Evolutionary conservation across 345 rosid species (phyloP), one percentile per base, ranked within the genome.

Genomic region (Abelmoschus esculentus): DNA sequence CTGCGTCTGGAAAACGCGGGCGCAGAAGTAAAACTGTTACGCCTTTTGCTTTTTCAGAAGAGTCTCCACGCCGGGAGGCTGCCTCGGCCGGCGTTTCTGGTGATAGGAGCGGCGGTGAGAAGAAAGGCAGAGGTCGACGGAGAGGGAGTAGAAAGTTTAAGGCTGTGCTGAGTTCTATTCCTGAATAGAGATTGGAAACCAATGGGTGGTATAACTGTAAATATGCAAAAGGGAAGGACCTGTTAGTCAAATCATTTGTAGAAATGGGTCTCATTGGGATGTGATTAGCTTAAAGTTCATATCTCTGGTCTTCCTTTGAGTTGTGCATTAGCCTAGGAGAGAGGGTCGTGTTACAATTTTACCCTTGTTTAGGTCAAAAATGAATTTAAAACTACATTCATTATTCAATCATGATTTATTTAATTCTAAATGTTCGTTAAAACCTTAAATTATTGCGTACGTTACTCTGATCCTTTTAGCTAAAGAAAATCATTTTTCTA

Each of bases 131-230:
- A 36, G 38, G 38, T 34, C 38, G 38, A 34, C 6, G 38, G 7
- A 34, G 38, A 28, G 75, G 82, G 22, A 75, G 77, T 22, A 74
- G 85, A 29, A 78, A 78, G 73, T 87, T 77, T 38, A 61, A 82
- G 76, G 90, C 84, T 22, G 80, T 83, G 80, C 77, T 93, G 81
- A 78, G 76, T 66, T 85, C 92, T 3, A 93, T 93, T 55, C 90
- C 93, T 0, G 96, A 92, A 82, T 88, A 64, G 80, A 78, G 78
- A 66, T 71, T 77, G 73, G n/a, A 47, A 68, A 65, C 5, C 50
- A 18, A 22, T 7, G 56, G 62, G 63, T 64, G 73, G 49, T 47
- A 72, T 52, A 57, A 55, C 12, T 78, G 73, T 68, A 40, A 72
- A 73, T 76, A 78, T 76, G 72, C 78, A 73, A 26, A 69, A 58